phyloP scores from a whole-genome alignment of 163 green algal genomes.

The Dunaliella salina region DNA sequence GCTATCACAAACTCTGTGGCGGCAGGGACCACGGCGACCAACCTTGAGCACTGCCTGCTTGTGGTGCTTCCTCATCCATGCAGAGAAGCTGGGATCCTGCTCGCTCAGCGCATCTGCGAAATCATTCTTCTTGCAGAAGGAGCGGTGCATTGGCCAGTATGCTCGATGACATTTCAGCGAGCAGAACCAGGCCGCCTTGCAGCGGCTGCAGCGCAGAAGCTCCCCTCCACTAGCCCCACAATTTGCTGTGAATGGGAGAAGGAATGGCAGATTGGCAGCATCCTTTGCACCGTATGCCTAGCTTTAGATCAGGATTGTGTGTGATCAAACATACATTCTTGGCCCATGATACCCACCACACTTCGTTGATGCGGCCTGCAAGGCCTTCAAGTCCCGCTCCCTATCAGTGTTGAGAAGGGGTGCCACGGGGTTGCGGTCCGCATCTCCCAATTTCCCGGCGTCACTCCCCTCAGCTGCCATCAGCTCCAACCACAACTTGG shows the following conservation, averaged over 20 bases:
- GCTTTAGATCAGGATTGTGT: no score
- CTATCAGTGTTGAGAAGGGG: neutral
- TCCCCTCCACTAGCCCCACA: constrained; percentile 29
- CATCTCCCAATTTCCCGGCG: neutral
- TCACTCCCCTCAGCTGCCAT: neutral
- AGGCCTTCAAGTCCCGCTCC: neutral
- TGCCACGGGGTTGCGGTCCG: neutral
- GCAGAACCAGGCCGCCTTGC: constrained; percentile 46
- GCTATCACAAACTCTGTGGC: no score
- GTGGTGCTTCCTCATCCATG: constrained; percentile 78
- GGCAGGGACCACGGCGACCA: no score
- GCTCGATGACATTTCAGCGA: constrained; percentile 35
- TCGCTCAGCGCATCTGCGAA: constrained; percentile 81
- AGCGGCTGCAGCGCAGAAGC: constrained; percentile 50
- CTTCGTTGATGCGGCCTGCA: neutral
- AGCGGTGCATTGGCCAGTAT: constrained; percentile 87
- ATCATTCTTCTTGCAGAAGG: constrained; percentile 76
- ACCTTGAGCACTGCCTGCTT: constrained; percentile 68
- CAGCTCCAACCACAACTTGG: no score
- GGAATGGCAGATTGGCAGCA: neutral
- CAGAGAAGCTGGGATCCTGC: constrained; percentile 78
- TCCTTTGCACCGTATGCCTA: no score
- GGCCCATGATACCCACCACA: neutral
- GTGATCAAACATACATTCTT: no score
- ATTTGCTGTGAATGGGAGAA: constrained; percentile 36